Evolutionary conservation across 495 filamentous ascomycete genomes (phyloP), one percentile per base, ranked within the genome.

Genomic region (Amniculicola lignicola): DNA sequence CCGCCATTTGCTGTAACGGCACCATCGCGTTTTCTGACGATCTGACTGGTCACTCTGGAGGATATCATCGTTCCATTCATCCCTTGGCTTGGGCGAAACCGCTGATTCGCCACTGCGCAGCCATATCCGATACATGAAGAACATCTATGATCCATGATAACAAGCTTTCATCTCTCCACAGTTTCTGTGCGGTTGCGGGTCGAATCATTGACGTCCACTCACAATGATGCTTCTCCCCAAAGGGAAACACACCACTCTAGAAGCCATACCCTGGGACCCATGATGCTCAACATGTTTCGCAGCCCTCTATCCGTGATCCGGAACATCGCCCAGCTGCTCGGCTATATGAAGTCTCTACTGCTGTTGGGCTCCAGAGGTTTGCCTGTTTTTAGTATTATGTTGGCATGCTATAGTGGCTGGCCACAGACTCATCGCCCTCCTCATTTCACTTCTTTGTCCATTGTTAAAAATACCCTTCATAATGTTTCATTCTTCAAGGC

Each of bases 271-370:
- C 51, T 29, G 36, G 51, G 51, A 54, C 33, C 43, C 51, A 44
- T 54, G 51, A 54, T 2, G 51, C 40, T n/a, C 45, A 54, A 40
- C 38, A 11, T 5, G 51, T 54, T 54, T 54, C 51, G 51, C 24
- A 41, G 24, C 7, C 6, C 25, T 11, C 22, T 14, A 4, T 5
- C 16, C 41, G 14, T 41, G 6, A 41, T 10, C 10, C 6, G 16
- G 9, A 11, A 6, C 10, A 11, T 41, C 10, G 6, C 6, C 6
- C 18, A 41, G 6, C 9, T 41, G 37, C 9, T 41, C 10, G 37
- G 6, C 6, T 6, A 11, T 6, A 16, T 6, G 29, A n/a, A 33
- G n/a, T n/a, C 7, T 33, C 29, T 33, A 33, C 29, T 7, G 7
- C 29, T 33, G 29, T n/a, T n/a, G 29, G n/a, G 29, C 29, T 7